Conservation (phyloP, 2,329 filamentous ascomycete genomes). For the Hypomyces rosellus region DNA sequence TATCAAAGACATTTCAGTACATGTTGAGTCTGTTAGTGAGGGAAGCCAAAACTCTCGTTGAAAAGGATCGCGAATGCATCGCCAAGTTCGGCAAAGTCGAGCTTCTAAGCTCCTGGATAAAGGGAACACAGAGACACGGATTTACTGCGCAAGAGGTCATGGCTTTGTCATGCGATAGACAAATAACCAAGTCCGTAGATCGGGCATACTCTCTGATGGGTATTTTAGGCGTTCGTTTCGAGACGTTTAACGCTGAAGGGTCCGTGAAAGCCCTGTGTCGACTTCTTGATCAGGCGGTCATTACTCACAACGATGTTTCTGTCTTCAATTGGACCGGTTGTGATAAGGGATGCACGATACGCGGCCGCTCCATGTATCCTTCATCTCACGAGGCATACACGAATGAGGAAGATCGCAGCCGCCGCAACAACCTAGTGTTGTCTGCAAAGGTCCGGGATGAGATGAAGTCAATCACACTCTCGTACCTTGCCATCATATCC, state of each 20-base stretch:
- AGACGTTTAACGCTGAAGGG: constrained; percentile 5
- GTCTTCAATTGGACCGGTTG: constrained; percentile 8
- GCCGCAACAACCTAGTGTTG: no score
- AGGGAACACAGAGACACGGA: neutral
- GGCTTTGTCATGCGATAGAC: neutral
- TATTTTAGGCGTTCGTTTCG: constrained; percentile 6
- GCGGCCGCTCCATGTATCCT: constrained; percentile 9
- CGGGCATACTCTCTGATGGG: constrained; percentile 8
- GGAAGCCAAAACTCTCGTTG: neutral
- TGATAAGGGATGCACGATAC: constrained; percentile 8
- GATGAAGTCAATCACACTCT: neutral
- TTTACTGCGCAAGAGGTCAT: constrained; percentile 1
- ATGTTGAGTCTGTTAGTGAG: neutral
- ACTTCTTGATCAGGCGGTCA: constrained; percentile 6
- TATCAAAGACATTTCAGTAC: no score
- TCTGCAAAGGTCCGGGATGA: neutral
- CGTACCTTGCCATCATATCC: neutral
- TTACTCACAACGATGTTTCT: constrained; percentile 5
- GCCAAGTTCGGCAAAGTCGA: neutral
- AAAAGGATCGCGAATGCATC: neutral
- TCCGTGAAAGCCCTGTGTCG: constrained; percentile 4
- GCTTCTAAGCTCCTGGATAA: neutral
- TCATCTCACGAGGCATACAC: constrained; percentile 4
- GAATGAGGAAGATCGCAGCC: neutral
- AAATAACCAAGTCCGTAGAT: neutral